These are phyloP conservation scores for Albifimbria verrucaria DNA, from an alignment of 2,329 filamentous ascomycete species.

Conservation along the genomic window DNA sequence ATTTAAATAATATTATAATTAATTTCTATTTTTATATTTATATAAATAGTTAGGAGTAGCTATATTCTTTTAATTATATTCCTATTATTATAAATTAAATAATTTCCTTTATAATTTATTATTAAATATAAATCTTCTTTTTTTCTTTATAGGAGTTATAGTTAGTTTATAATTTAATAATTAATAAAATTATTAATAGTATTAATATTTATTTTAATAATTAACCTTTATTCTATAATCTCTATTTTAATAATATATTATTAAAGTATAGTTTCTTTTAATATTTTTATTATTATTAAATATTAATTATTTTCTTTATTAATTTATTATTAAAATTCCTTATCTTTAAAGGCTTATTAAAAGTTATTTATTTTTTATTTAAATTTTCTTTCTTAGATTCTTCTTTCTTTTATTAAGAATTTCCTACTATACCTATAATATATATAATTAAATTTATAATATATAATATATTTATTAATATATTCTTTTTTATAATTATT, in stretches of 20 bases:
- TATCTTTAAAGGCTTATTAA: constrained; percentile 10
- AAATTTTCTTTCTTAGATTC: constrained; percentile 4
- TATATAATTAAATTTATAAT: neutral
- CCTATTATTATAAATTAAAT: neutral
- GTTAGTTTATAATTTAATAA: neutral
- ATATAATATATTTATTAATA: neutral
- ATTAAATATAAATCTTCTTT: neutral
- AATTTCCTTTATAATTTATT: neutral
- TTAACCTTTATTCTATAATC: neutral
- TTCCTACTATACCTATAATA: neutral
- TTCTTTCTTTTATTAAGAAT: neutral
- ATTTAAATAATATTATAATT: neutral
- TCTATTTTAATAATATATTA: neutral
- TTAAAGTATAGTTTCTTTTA: neutral
- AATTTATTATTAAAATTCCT: constrained; percentile 10
- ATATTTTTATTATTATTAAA: neutral
- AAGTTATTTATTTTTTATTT: constrained; percentile 6
- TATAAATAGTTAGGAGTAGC: neutral
- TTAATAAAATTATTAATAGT: too few species aligned
- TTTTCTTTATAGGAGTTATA: neutral
- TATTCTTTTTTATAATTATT: neutral
- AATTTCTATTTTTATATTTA: neutral
- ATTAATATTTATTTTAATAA: too few species aligned
- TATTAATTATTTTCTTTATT: constrained; percentile 4
- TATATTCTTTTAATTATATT: neutral